Evolutionary conservation across 495 filamentous ascomycete species (phyloP).

Genomic region (Xylaria acuta): DNA sequence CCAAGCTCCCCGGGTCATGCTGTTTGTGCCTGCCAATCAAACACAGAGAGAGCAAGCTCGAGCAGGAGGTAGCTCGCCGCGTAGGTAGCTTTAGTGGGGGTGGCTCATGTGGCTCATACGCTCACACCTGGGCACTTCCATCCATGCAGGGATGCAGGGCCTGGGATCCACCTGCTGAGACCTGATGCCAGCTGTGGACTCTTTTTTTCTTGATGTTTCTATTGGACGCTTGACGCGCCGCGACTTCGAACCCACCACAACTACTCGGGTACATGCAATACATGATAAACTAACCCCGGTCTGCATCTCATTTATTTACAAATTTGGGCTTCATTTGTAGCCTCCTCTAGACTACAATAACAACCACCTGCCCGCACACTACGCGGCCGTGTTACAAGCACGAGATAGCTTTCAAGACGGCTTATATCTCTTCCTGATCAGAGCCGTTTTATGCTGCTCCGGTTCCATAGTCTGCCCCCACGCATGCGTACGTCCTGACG

Average conservation of each 20-base stretch:
- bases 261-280: too few species aligned
- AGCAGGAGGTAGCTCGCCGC: neutral
- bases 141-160: neutral
- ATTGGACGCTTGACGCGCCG: conserved; percentile 19
- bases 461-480: neutral
- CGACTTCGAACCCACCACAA: conserved; percentile 14
- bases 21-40: neutral
- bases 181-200: neutral
- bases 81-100: conserved; percentile 5
- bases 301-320: conserved; percentile 7
- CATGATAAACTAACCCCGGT: neutral
- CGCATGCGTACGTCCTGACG: conserved; percentile 21
- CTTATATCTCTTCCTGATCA: too few species aligned
- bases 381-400: neutral
- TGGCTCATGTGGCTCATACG: neutral
- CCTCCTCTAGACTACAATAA: neutral
- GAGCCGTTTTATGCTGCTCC: neutral
- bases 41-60: too few species aligned
- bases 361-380: conserved; percentile 10
- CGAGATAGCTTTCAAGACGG: neutral
- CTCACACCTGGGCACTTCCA: too few species aligned
- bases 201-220: neutral
- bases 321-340: conserved; percentile 8
- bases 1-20: too few species aligned
- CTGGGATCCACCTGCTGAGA: neutral